These are phyloP conservation scores for Tulasnella sp. DNA, from an alignment of 768 basidiomycete species.

Conservation along the genomic window DNA sequence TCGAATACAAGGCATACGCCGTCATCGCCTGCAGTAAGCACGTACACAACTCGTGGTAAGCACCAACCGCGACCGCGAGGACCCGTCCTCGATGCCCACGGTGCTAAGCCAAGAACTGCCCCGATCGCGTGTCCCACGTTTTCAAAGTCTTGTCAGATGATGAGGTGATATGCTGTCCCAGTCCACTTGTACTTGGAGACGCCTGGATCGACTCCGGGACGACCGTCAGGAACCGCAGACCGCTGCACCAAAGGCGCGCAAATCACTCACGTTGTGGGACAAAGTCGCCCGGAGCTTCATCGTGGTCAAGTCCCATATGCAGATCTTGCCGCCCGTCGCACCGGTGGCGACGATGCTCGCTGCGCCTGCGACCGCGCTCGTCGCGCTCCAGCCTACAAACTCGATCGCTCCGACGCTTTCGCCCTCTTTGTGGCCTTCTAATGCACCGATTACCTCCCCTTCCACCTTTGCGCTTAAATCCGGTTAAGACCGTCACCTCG, in stretches of 20 bases:
- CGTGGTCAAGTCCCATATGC: slow-evolving; percentile 88
- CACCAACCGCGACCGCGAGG: slow-evolving; percentile 59
- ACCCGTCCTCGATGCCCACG: slow-evolving; percentile 73
- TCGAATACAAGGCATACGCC: slow-evolving; percentile 74
- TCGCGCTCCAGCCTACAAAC: slow-evolving; percentile 65
- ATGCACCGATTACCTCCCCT: slow-evolving; percentile 65
- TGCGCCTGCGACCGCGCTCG: slow-evolving; percentile 34
- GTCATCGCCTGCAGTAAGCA: slow-evolving; percentile 87
- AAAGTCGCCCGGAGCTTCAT: slow-evolving; percentile 74
- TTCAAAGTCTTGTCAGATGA: slow-evolving; percentile 79
- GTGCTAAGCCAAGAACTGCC: slow-evolving; percentile 63
- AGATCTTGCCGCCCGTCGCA: slow-evolving; percentile 87
- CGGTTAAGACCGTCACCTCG: slow-evolving; percentile 84
- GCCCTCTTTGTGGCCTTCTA: slow-evolving; percentile 74
- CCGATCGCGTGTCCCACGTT: slow-evolving; percentile 90
- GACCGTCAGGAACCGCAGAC: not conserved
- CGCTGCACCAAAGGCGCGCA: not conserved
- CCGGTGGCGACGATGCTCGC: slow-evolving; percentile 61
- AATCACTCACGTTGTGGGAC: slow-evolving; percentile 56
- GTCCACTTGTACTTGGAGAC: slow-evolving; percentile 55
- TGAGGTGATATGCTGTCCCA: slow-evolving; percentile 58
- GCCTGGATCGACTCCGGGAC: slow-evolving; percentile 49
- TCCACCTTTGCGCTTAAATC: slow-evolving; percentile 66
- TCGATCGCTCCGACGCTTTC: slow-evolving; percentile 81
- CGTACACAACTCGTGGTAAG: slow-evolving; percentile 37